Conservation (phyloP, 345 rosid genomes). For the Rhodamnia rubescens region DNA sequence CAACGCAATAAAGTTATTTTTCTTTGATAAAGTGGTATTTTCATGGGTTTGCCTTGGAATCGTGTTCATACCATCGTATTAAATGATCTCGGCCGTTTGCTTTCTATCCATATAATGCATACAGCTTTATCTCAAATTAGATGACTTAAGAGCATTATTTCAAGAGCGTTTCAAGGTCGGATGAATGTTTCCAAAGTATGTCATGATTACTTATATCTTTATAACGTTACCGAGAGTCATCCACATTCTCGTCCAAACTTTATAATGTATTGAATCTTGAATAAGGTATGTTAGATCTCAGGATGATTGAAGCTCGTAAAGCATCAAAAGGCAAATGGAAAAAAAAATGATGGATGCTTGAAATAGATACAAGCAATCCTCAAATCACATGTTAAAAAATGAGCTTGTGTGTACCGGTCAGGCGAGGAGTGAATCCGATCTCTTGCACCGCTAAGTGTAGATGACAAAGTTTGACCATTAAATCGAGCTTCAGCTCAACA, state of each 20-base stretch:
- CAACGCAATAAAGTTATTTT: too few species aligned
- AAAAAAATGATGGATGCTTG: neutral
- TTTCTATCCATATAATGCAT: too few species aligned
- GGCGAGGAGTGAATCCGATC: neutral
- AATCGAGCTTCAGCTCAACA: neutral
- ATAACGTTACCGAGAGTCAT: too few species aligned
- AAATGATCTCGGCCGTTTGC: too few species aligned
- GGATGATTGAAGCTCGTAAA: neutral
- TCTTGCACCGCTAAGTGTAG: neutral
- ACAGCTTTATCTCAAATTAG: neutral
- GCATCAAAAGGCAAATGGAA: neutral
- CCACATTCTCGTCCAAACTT: neutral
- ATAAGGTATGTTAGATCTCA: neutral
- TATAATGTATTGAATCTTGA: neutral
- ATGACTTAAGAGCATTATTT: neutral
- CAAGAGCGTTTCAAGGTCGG: accelerated
- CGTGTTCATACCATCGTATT: too few species aligned
- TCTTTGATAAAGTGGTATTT: too few species aligned
- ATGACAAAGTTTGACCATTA: neutral
- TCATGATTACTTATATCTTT: neutral
- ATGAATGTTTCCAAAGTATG: accelerated
- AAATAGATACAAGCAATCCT: neutral
- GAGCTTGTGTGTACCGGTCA: neutral
- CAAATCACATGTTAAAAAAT: neutral
- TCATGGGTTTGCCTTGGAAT: too few species aligned